phyloP scores from a whole-genome alignment of 176 grass and related monocot species.

The Musa beccarii region DNA sequence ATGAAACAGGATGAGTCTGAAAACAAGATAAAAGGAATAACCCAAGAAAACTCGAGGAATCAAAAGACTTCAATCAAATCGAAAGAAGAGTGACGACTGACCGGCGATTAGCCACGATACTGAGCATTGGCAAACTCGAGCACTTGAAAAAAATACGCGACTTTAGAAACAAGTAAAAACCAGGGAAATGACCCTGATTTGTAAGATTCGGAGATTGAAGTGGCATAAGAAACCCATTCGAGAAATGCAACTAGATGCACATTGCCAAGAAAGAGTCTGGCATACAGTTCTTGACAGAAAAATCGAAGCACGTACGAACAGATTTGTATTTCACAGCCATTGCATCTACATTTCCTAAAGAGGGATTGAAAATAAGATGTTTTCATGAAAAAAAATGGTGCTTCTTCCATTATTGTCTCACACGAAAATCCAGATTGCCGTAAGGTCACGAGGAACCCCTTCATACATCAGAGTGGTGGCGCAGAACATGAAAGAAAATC shows the following conservation, averaged over 20 bases:
- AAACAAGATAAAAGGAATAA: not conserved
- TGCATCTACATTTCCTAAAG: not conserved
- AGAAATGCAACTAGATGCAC: not conserved
- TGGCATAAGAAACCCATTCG: not conserved
- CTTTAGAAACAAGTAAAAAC: not conserved
- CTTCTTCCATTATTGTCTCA: not conserved
- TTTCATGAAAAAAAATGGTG: not conserved
- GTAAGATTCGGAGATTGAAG: not conserved
- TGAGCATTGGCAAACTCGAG: not conserved
- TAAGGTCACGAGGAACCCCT: not conserved
- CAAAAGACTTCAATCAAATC: not conserved
- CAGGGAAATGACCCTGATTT: not conserved
- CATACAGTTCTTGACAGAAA: not conserved
- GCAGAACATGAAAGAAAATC: not conserved
- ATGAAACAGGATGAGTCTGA: no score
- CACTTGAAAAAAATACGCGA: not conserved
- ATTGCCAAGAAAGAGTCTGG: not conserved
- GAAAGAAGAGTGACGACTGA: not conserved
- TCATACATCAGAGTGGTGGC: not conserved
- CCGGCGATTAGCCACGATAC: not conserved
- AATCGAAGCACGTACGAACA: not conserved
- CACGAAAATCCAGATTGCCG: not conserved
- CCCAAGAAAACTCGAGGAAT: not conserved
- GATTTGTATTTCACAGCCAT: not conserved
- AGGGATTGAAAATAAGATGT: not conserved